Evolutionary conservation across 129 eudicot species (phyloP).

Genomic region (Logfia minima): DNA sequence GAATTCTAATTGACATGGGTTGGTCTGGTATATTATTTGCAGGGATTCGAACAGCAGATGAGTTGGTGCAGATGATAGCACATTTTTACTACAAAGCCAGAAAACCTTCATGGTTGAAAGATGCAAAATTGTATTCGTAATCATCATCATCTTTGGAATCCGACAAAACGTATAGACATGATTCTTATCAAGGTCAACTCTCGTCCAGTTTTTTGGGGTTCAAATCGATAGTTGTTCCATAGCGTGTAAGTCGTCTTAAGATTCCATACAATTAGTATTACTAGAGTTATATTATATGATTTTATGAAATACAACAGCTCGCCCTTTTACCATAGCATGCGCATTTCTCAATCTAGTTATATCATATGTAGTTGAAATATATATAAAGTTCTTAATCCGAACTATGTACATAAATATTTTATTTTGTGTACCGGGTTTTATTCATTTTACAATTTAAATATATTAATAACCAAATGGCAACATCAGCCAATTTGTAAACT

Average conservation of each 20-base stretch:
- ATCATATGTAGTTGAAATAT: neutral
- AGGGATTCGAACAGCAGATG: constrained; percentile 76
- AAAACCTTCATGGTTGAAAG: constrained; percentile 74
- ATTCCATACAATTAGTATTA: neutral
- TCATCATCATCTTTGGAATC: neutral
- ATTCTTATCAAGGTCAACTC: neutral
- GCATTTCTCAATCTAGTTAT: neutral
- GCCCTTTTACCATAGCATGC: neutral
- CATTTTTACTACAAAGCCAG: constrained; percentile 83
- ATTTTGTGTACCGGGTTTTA: neutral
- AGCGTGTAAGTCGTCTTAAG: neutral
- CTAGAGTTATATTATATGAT: neutral
- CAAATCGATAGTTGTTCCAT: neutral
- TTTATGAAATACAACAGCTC: neutral
- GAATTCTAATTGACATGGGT: neutral
- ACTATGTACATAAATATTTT: neutral
- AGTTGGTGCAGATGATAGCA: constrained; percentile 92
- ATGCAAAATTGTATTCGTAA: constrained; percentile 31
- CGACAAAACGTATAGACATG: neutral
- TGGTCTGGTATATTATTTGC: constrained; percentile 23
- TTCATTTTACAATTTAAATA: neutral
- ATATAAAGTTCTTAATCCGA: neutral
- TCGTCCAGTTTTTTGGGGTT: neutral
- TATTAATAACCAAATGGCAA: neutral
- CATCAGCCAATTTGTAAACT: neutral